Percentiles rank a stretch among this genome's conserved stretches.
Evolutionary conservation across 169 alveolate species (phyloP).

Genomic region (Theileria sp.): DNA sequence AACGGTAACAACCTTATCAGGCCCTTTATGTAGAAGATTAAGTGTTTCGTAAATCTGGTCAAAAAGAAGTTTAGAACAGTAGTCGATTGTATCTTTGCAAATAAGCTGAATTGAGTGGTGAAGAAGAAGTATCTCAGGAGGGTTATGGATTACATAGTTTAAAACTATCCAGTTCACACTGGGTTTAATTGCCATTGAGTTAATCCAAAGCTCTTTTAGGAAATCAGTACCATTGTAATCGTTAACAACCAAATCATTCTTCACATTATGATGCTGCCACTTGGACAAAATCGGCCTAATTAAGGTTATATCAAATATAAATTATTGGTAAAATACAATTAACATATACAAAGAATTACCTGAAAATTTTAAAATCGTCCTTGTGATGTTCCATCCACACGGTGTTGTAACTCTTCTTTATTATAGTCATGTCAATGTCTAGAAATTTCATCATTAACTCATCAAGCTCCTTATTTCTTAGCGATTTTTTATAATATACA

Average conservation of each 20-base stretch:
- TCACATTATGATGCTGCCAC: conserved; percentile 19
- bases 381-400: conserved; percentile 12
- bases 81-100: conserved; percentile 66
- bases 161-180: conserved; percentile 75
- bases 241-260: conserved; percentile 18
- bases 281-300: conserved; percentile 42
- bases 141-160: conserved; percentile 73
- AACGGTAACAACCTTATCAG: not conserved
- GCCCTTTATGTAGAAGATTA: conserved; percentile 34
- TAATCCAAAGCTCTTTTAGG: conserved; percentile 64
- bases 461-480: not conserved
- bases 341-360: not conserved
- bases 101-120: conserved; percentile 68
- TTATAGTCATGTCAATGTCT: conserved; percentile 31
- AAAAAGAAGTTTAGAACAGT: conserved; percentile 65
- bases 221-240: conserved; percentile 42
- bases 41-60: conserved; percentile 76
- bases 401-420: conserved; percentile 35
- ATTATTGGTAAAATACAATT: not conserved
- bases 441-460: conserved; percentile 18
- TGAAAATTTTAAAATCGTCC: conserved; percentile 40
- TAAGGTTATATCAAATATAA: not conserved
- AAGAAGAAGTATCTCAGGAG: conserved; percentile 69
- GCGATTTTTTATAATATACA: conserved; percentile 14
- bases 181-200: conserved; percentile 54